Base-by-base conservation (phyloP, 2,329 filamentous ascomycete species). In the Lithohypha guttulata region DNA sequence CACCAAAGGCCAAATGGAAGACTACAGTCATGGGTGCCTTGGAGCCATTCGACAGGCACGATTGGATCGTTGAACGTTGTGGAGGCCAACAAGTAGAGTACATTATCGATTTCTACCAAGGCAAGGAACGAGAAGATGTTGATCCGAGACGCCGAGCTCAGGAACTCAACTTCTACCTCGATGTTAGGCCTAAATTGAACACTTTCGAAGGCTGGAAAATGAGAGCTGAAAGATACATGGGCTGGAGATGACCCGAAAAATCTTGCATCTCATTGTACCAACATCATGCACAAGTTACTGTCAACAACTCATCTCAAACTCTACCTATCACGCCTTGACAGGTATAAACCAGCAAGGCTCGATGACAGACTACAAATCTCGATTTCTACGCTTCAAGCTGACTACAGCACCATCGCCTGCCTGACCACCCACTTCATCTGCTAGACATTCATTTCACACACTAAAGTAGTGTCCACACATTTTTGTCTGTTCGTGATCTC, bases 71-170 rank as follows among this genome's bases (percentile, higher is more conserved):
- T 23, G 87, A 98, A 62, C 72, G 91, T 36, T 96, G 91, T 57
- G 89, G 83, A 14, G 65, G 64, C 5, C 55, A 59, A 42, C 76
- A 75, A 54, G 66, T 98, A 34, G 91, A 96, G 53, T 98, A 98
- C 58, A 81, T 98, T 26, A 98, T 98, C 59, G 91, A 98, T 62
- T 98, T 98, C 54, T 98, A 98, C 57, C 78, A 85, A 4, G 91
- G 91, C 0, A 75, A 69, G 51, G 59, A 68, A 20, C 59, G 61
- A 39, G 37, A 39, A 35, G 32, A 61, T 56, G 42, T 59, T 46
- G 53, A 49, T 42, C 19, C 61, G 57, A 41, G 39, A 31, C 48
- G 37, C 22, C 47, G 44, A n/a, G 32, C 49, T 18, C 53, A 51
- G 1, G 53, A 30, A 15, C 53, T 79, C 49, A 79, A 70, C 49